Conservation (phyloP, 2,329 filamentous ascomycete species). For the Acephala macrosclerotiorum region DNA sequence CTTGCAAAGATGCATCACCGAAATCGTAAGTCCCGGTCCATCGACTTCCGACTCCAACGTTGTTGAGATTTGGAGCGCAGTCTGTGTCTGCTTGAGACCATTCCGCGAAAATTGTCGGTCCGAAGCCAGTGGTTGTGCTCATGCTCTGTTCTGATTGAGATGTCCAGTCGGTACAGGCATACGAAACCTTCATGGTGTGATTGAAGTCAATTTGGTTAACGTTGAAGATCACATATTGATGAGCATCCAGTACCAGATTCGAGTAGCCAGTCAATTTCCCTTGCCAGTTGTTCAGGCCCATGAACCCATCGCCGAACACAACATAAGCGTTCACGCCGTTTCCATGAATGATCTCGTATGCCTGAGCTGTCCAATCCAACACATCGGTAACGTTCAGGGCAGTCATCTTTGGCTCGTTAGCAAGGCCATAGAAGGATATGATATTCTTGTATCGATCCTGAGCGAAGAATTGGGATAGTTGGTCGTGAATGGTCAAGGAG, state of each 20-base stretch:
- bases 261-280: slow-evolving; percentile 76
- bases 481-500: slow-evolving; percentile 85
- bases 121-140: slow-evolving; percentile 80
- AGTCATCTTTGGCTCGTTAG: slow-evolving; percentile 93
- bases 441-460: slow-evolving; percentile 93
- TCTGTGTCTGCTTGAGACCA: slow-evolving; percentile 98
- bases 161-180: slow-evolving; percentile 89
- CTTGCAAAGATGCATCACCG: slow-evolving; percentile 59
- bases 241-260: slow-evolving; percentile 88
- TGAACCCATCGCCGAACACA: slow-evolving; percentile 94
- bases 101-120: slow-evolving; percentile 93
- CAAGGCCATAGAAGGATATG: slow-evolving; percentile 90
- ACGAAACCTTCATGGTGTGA: slow-evolving; percentile 84
- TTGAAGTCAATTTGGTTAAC: slow-evolving; percentile 81
- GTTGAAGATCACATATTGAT: slow-evolving; percentile 99
- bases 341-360: slow-evolving; percentile 73
- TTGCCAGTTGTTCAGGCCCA: slow-evolving; percentile 91
- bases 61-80: slow-evolving; percentile 86
- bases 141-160: slow-evolving; percentile 77
- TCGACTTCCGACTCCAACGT: slow-evolving; percentile 85
- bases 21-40: slow-evolving; percentile 89
- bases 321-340: slow-evolving; percentile 79
- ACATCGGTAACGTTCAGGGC: slow-evolving; percentile 70
- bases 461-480: slow-evolving; percentile 89
- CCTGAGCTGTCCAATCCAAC: slow-evolving; percentile 79